Percentiles rank a stretch among this genome's conserved stretches.
phyloP scores from a whole-genome alignment of 2,329 filamentous ascomycete genomes.

The Penicillium sclerotiorum region DNA sequence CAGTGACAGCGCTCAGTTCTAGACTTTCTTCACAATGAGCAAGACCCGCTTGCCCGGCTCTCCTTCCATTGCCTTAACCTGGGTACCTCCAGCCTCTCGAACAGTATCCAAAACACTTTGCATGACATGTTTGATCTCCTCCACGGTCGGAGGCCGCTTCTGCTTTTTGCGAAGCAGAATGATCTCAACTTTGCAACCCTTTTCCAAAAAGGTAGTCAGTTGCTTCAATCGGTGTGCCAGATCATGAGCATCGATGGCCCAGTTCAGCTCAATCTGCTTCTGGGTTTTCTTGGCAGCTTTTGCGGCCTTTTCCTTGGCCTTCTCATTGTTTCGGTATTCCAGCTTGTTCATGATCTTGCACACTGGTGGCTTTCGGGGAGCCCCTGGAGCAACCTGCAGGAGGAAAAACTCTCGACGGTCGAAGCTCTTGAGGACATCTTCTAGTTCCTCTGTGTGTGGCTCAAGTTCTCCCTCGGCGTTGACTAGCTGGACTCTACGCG shows the following conservation, averaged over 20 bases:
- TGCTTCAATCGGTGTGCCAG: conserved; percentile 70
- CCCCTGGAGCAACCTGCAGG: conserved; percentile 49
- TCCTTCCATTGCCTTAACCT: conserved; percentile 46
- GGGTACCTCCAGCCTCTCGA: conserved; percentile 45
- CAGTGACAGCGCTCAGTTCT: not conserved
- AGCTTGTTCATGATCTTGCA: conserved; percentile 67
- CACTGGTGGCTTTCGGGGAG: conserved; percentile 54
- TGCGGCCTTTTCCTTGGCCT: conserved; percentile 38
- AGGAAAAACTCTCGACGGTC: conserved; percentile 56
- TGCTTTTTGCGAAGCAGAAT: conserved; percentile 68
- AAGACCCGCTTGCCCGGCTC: conserved; percentile 40
- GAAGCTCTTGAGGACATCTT: conserved; percentile 45
- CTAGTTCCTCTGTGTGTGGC: conserved; percentile 29
- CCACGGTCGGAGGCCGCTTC: conserved; percentile 60
- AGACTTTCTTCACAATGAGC: conserved; percentile 40
- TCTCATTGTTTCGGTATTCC: conserved; percentile 28
- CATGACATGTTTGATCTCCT: conserved; percentile 65
- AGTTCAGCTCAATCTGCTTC: conserved; percentile 88
- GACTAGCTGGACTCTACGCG: conserved; percentile 37
- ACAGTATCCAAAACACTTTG: conserved; percentile 51
- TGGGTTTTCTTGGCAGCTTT: conserved; percentile 43
- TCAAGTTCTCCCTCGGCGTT: conserved; percentile 36
- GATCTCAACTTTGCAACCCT: conserved; percentile 76
- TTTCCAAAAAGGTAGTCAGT: conserved; percentile 68
- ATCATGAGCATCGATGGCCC: conserved; percentile 79